Evolutionary conservation across 352 stramenopile species (phyloP), one percentile per base, ranked within the genome.

Genomic region (Salisapilia sapeloensis): DNA sequence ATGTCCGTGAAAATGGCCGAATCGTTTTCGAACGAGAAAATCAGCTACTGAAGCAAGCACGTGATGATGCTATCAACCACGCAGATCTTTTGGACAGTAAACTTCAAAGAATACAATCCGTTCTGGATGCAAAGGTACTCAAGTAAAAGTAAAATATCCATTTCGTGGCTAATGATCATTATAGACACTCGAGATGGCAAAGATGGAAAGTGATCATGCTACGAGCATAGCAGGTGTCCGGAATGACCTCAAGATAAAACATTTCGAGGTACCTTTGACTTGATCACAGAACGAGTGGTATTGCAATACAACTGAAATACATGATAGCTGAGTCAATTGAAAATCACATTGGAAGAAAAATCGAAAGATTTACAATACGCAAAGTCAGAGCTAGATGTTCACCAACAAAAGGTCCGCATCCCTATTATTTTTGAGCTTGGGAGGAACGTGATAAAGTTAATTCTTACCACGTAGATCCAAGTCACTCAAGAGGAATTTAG

Each of bases 221-320:
- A 72, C 59, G 3, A 35, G 55, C 11, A 34, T 81, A 7, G 54
- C 71, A 23, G 42, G 46, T 4, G 24, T 56, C 0, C 61, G 63
- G 18, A 80, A 66, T 29, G 63, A 86, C 17, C 39, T 86, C 19
- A 86, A 83, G 40, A 83, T 86, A 59, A 67, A 61, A 38, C 62
- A 79, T 35, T 86, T 83, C 40, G 71, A 86, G 57, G 62, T 67
- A 24, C 19, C 18, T 24, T 4, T 14, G 6, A 7, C 14, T n/a
- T n/a, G n/a, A n/a, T n/a, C n/a, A n/a, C n/a, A n/a, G n/a, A n/a
- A n/a, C n/a, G n/a, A n/a, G n/a, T n/a, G n/a, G n/a, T n/a, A n/a
- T n/a, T n/a, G n/a, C n/a, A n/a, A n/a, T n/a, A n/a, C n/a, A n/a
- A n/a, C 15, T 9, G 9, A 8, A 12, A 11, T 38, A 5, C 12